These are phyloP conservation scores for Suillus spraguei DNA, from an alignment of 768 basidiomycete species.

Conservation along the genomic window DNA sequence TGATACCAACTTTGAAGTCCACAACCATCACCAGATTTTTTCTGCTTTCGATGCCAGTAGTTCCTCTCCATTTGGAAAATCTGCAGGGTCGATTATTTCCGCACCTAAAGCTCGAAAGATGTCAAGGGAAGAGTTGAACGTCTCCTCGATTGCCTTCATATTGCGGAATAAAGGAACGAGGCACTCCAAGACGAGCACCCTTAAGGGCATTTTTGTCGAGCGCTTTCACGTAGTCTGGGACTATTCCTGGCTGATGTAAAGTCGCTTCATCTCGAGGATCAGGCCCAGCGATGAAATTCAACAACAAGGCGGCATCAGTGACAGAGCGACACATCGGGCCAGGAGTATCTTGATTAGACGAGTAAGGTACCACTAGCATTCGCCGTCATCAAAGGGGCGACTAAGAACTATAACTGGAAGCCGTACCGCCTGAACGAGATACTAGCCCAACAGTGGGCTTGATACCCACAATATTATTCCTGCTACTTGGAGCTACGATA, in stretches of 20 bases:
- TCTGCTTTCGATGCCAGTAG: conserved; percentile 38
- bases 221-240: conserved; percentile 60
- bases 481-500: conserved; percentile 40
- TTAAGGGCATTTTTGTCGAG: conserved; percentile 48
- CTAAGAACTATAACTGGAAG: background rate
- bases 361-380: conserved; percentile 57
- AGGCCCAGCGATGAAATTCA: conserved; percentile 53
- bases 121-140: conserved; percentile 42
- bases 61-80: conserved; percentile 44
- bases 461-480: conserved; percentile 40
- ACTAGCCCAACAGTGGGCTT: conserved; percentile 45
- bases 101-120: conserved; percentile 43
- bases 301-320: conserved; percentile 56
- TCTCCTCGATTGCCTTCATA: conserved; percentile 27
- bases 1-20: conserved; percentile 3
- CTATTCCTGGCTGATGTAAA: conserved; percentile 45
- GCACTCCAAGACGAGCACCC: conserved; percentile 58
- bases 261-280: conserved; percentile 58
- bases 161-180: conserved; percentile 36
- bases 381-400: background rate
- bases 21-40: background rate
- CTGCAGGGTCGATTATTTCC: conserved; percentile 54
- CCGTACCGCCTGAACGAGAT: conserved; percentile 38
- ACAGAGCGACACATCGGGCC: conserved; percentile 60
- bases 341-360: conserved; percentile 57